Percentiles rank a stretch among this genome's conserved stretches.
phyloP scores from a whole-genome alignment of 2,329 filamentous ascomycete genomes.

The Geosmithia putterillii region DNA sequence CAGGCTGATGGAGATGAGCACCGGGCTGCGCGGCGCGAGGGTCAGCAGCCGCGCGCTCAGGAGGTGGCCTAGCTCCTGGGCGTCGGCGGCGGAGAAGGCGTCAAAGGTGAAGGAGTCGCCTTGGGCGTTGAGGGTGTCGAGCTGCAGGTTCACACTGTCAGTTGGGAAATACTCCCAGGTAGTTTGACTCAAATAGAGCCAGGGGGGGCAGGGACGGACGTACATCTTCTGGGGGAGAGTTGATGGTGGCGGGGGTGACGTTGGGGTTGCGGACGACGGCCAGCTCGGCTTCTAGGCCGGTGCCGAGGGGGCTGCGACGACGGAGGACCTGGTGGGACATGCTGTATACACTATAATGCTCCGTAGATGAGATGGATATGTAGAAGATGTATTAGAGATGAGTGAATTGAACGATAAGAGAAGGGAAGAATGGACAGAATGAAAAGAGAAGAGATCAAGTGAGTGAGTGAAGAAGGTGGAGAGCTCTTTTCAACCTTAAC shows the following conservation, averaged over 20 bases:
- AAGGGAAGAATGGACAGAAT: neutral
- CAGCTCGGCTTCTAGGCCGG: slow-evolving; percentile 3
- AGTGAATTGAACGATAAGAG: neutral
- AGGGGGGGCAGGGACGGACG: neutral
- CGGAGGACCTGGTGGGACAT: slow-evolving; percentile 4
- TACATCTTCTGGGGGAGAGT: neutral
- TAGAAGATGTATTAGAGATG: neutral
- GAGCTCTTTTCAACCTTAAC: neutral
- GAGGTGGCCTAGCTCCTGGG: slow-evolving; percentile 52
- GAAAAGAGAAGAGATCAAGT: neutral
- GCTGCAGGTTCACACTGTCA: slow-evolving; percentile 6
- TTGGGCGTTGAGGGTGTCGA: slow-evolving; percentile 15
- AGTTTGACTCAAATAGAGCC: neutral
- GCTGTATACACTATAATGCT: neutral
- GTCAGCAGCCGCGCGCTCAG: slow-evolving; percentile 48
- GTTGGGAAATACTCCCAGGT: too few relatives aligned
- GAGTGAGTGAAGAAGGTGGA: too few relatives aligned
- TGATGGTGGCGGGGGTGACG: neutral
- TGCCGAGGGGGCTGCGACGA: slow-evolving; percentile 2
- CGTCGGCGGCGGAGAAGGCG: slow-evolving; percentile 51
- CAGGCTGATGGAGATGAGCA: slow-evolving; percentile 54
- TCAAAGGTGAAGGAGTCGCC: slow-evolving; percentile 30
- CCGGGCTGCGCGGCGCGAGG: slow-evolving; percentile 27
- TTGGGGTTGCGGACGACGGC: neutral
- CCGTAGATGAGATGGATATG: neutral